These are phyloP conservation scores for Neonectria punicea DNA, from an alignment of 2,329 filamentous ascomycete genomes.

Conservation along the genomic window DNA sequence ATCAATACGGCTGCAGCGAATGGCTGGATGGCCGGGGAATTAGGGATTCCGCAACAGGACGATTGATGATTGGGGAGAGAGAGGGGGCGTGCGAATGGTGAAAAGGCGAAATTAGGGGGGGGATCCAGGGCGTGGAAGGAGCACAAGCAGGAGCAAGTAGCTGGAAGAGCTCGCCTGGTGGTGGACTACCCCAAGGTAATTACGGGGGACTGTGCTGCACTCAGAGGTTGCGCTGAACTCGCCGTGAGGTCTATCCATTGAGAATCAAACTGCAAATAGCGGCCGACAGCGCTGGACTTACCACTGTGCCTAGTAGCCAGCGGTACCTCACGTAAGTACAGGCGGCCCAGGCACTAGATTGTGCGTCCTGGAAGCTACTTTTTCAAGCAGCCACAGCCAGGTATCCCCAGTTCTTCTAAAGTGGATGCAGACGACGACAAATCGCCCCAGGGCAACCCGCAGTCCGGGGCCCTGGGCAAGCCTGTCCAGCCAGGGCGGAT, in stretches of 20 bases:
- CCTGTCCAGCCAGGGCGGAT: conserved; percentile 9
- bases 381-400: neutral
- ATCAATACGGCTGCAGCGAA: conserved; percentile 16
- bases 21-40: conserved; percentile 30
- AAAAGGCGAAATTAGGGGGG: conserved; percentile 26
- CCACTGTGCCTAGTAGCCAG: neutral
- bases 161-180: neutral
- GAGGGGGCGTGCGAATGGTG: conserved; percentile 22
- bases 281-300: conserved; percentile 11
- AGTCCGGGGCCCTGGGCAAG: conserved; percentile 7
- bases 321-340: neutral
- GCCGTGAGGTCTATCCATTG: neutral
- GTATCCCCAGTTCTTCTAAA: conserved; percentile 15
- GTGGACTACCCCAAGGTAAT: no score
- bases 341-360: conserved; percentile 22
- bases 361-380: conserved; percentile 17
- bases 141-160: neutral
- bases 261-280: conserved; percentile 3
- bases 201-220: neutral
- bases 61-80: conserved; percentile 29
- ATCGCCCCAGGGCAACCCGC: conserved; percentile 5
- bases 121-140: conserved; percentile 15
- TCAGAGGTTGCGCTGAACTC: neutral
- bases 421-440: conserved; percentile 19
- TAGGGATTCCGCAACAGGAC: conserved; percentile 31